Evolutionary conservation across 1,139 yeast species (phyloP).

Genomic region (Pichia sp.): DNA sequence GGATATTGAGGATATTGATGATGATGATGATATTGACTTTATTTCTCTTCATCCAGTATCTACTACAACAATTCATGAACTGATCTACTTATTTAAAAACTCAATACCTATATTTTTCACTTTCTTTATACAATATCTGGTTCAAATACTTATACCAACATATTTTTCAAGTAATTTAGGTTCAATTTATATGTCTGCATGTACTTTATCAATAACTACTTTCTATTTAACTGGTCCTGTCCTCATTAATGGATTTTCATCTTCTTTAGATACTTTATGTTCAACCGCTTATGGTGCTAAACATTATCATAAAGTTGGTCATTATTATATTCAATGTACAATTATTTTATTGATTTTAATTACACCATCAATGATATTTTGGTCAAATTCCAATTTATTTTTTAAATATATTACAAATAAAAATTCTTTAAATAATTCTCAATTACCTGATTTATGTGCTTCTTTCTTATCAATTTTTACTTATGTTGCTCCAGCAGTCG

Average conservation of each 20-base stretch:
- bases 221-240: conserved; percentile 37
- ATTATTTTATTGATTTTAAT: conserved; percentile 17
- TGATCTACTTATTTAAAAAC: conserved; percentile 20
- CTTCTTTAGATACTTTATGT: conserved; percentile 39
- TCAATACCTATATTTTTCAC: conserved; percentile 36
- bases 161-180: conserved; percentile 35
- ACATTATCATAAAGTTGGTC: conserved; percentile 32
- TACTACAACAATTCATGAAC: conserved; percentile 19
- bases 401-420: conserved; percentile 10
- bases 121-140: conserved; percentile 33
- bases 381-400: conserved; percentile 19
- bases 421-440: conserved; percentile 15
- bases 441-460: conserved; percentile 19
- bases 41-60: conserved; percentile 10
- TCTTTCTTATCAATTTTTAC: conserved; percentile 18
- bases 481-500: conserved; percentile 44
- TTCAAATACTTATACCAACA: conserved; percentile 33
- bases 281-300: conserved; percentile 38
- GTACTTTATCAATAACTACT: conserved; percentile 34
- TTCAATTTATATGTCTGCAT: conserved; percentile 34
- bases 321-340: conserved; percentile 32
- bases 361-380: conserved; percentile 22
- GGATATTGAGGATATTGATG: not conserved
- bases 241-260: conserved; percentile 39
- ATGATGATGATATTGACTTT: not conserved